These are phyloP conservation scores for Metarhizium rileyi DNA, from an alignment of 2,329 filamentous ascomycete genomes.

Conservation along the genomic window DNA sequence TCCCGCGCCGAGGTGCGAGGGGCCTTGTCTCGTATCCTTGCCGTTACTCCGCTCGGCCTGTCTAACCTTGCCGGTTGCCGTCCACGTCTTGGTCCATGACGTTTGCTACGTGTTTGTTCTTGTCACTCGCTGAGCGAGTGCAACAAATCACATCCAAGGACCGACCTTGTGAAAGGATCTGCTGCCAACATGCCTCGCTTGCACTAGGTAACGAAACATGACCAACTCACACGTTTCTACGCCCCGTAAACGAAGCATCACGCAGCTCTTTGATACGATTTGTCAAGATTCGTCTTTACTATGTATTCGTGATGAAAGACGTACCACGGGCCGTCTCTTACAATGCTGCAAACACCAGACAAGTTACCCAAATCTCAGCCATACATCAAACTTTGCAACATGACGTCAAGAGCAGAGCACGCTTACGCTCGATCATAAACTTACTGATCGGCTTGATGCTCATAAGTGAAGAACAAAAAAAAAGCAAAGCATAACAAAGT, in stretches of 20 bases:
- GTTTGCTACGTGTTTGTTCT: background rate
- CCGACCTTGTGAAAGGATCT: background rate
- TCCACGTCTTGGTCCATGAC: background rate
- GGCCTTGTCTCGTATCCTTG: background rate
- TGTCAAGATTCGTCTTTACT: background rate
- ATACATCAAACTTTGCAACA: background rate
- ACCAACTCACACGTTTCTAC: background rate
- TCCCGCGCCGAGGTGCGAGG: too few relatives aligned
- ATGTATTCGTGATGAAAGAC: background rate
- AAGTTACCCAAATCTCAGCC: background rate
- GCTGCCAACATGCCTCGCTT: background rate
- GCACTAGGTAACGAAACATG: background rate
- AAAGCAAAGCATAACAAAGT: constrained; percentile 13
- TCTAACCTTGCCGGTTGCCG: background rate
- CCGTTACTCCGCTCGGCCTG: background rate
- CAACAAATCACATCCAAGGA: background rate
- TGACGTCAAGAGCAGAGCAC: background rate
- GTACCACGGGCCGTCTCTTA: background rate
- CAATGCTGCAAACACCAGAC: background rate
- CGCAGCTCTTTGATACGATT: background rate
- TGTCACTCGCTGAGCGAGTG: too few relatives aligned
- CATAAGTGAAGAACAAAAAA: constrained; percentile 8
- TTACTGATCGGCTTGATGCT: background rate
- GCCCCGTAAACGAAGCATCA: background rate
- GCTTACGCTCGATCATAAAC: background rate